phyloP scores from a whole-genome alignment of 805 yeast genomes.

The Tetrapisispora nanseiensis region DNA sequence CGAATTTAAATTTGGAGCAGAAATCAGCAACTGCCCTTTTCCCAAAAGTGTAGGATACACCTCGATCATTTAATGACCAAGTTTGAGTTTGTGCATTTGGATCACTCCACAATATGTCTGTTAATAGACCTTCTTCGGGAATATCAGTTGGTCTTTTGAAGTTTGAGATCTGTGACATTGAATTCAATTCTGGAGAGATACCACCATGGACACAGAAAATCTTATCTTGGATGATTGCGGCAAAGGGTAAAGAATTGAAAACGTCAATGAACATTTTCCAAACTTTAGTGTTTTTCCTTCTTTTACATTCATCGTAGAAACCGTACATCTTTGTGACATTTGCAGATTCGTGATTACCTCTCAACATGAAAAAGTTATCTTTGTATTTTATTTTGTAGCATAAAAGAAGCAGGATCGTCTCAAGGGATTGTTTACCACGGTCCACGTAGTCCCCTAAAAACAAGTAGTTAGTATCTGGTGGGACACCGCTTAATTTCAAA shows the following conservation, averaged over 20 bases:
- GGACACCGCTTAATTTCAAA: slow-evolving; percentile 91
- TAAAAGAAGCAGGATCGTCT: slow-evolving; percentile 75
- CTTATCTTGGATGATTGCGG: slow-evolving; percentile 89
- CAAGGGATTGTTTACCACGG: slow-evolving; percentile 92
- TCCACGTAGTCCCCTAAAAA: slow-evolving; percentile 96
- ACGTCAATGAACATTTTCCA: slow-evolving; percentile 94
- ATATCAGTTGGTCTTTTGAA: slow-evolving; percentile 75
- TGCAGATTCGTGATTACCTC: slow-evolving; percentile 98
- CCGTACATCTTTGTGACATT: slow-evolving; percentile 95
- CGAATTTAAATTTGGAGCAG: slow-evolving; percentile 56
- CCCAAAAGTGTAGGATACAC: slow-evolving; percentile 72
- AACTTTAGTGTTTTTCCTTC: slow-evolving; percentile 78
- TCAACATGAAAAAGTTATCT: slow-evolving; percentile 81
- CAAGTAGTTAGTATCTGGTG: slow-evolving; percentile 84
- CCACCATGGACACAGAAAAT: slow-evolving; percentile 89
- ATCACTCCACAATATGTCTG: slow-evolving; percentile 77
- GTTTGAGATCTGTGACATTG: slow-evolving; percentile 52
- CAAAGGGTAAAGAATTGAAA: slow-evolving; percentile 89
- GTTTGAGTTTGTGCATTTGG: slow-evolving; percentile 47
- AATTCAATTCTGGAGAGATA: slow-evolving; percentile 57
- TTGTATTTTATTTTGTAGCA: slow-evolving; percentile 95
- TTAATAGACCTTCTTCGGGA: slow-evolving; percentile 67
- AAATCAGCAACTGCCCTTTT: slow-evolving; percentile 59
- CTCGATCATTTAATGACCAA: slow-evolving; percentile 76
- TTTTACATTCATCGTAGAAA: slow-evolving; percentile 93